Evolutionary conservation across 2,329 filamentous ascomycete genomes (phyloP).

Genomic region (Calycina herbarum): DNA sequence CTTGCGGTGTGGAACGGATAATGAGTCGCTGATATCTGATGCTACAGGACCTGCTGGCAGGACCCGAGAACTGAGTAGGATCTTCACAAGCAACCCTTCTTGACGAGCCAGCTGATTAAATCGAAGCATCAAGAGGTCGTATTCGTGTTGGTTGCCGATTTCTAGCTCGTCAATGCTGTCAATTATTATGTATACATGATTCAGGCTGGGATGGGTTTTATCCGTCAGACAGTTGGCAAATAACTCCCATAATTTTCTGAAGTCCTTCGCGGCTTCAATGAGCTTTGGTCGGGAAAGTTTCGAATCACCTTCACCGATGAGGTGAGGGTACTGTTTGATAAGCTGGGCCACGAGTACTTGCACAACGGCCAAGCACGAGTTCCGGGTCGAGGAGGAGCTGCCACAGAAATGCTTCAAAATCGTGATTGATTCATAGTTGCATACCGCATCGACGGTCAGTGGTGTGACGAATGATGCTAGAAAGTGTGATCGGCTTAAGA

Average conservation of each 20-base stretch:
- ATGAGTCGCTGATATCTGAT: constrained; percentile 1
- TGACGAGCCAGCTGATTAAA: neutral
- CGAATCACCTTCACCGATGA: neutral
- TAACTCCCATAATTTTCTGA: constrained; percentile 1
- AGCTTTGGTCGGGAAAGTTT: neutral
- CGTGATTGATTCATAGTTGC: constrained; percentile 4
- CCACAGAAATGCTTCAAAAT: constrained; percentile 8
- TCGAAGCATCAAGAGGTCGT: neutral
- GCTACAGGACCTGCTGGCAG: no score
- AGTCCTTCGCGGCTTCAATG: neutral
- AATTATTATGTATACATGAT: constrained; percentile 3
- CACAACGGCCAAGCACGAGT: neutral
- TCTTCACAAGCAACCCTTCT: neutral
- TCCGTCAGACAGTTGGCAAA: neutral
- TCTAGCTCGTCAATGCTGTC: constrained; percentile 7
- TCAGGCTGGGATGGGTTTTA: neutral
- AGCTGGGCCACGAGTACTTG: constrained; percentile 5
- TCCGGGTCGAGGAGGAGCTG: neutral
- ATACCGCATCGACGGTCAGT: neutral
- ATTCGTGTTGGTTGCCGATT: neutral
- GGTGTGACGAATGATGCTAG: constrained; percentile 1
- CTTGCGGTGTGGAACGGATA: neutral
- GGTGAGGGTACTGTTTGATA: neutral
- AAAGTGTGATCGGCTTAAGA: neutral
- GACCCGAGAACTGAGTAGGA: constrained; percentile 3